phyloP scores from a whole-genome alignment of 1,284 basidiomycete genomes.

The Naganishia cerealis region DNA sequence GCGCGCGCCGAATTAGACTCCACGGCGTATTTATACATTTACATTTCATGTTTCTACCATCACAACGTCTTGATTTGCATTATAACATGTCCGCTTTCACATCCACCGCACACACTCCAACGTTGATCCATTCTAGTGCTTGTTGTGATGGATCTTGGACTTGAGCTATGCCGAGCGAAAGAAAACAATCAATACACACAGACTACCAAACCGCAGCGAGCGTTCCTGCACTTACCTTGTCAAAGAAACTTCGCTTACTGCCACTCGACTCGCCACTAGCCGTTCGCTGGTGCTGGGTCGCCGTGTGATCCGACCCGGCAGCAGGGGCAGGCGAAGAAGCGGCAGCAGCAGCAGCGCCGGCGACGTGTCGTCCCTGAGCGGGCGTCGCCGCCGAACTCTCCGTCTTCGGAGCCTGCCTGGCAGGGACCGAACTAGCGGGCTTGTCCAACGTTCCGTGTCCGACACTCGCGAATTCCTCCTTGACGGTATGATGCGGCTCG shows the following conservation, averaged over 20 bases:
- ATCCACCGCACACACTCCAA: too few species aligned
- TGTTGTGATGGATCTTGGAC: conserved; percentile 28
- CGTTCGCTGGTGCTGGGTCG: conserved; percentile 13
- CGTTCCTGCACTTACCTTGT: conserved; percentile 25
- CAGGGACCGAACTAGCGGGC: conserved; percentile 26
- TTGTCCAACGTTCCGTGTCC: conserved; percentile 29
- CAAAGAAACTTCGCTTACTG: conserved; percentile 31
- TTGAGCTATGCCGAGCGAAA: conserved; percentile 17
- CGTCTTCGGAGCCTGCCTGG: conserved; percentile 24
- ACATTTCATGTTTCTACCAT: too few species aligned
- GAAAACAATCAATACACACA: background rate
- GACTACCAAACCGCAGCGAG: background rate
- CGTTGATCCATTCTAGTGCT: conserved; percentile 29
- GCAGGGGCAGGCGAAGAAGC: background rate
- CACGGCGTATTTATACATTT: too few species aligned
- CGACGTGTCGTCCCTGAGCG: conserved; percentile 4
- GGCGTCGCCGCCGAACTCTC: conserved; percentile 24
- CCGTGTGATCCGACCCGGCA: background rate
- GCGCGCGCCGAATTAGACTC: too few species aligned
- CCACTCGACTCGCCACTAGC: conserved; percentile 9
- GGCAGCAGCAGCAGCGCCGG: background rate
- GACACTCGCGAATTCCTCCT: conserved; percentile 30
- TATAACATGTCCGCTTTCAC: too few species aligned
- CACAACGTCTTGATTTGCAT: too few species aligned
- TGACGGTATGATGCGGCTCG: conserved; percentile 30